Evolutionary conservation across 371 early-diverging fungal genomes (phyloP).

Genomic region (Mucor sp.): DNA sequence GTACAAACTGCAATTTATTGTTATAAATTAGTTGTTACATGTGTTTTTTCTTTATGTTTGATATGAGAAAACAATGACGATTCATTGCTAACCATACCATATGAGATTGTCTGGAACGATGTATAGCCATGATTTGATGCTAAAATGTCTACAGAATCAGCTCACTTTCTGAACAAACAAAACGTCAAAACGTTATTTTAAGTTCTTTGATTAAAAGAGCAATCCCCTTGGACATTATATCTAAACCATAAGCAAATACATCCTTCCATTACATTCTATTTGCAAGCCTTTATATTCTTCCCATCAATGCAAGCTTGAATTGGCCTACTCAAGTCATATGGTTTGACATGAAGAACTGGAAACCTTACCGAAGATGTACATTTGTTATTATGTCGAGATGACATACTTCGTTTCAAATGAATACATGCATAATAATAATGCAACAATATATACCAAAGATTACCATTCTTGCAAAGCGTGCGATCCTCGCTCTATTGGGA

Average conservation of each 20-base stretch:
- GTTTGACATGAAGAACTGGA: background rate
- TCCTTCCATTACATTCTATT: background rate
- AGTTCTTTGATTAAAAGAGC: background rate
- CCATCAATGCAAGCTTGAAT: background rate
- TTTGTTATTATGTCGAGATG: background rate
- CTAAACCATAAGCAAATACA: background rate
- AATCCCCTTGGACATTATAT: background rate
- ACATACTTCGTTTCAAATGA: background rate
- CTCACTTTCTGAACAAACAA: background rate
- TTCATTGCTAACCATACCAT: background rate
- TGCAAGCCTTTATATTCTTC: background rate
- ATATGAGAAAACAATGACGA: background rate
- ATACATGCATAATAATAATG: no score
- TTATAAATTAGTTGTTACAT: background rate
- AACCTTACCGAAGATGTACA: background rate
- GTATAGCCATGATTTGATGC: background rate
- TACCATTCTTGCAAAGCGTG: background rate
- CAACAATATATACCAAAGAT: background rate
- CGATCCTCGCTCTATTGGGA: background rate
- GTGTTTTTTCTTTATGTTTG: background rate
- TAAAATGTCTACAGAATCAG: background rate
- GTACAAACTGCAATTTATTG: background rate
- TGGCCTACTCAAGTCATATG: background rate
- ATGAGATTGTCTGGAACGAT: background rate
- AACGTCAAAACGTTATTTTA: background rate